Evolutionary conservation across 176 grass and related monocot genomes (phyloP).

Genomic region (Guadua angustifolia): DNA sequence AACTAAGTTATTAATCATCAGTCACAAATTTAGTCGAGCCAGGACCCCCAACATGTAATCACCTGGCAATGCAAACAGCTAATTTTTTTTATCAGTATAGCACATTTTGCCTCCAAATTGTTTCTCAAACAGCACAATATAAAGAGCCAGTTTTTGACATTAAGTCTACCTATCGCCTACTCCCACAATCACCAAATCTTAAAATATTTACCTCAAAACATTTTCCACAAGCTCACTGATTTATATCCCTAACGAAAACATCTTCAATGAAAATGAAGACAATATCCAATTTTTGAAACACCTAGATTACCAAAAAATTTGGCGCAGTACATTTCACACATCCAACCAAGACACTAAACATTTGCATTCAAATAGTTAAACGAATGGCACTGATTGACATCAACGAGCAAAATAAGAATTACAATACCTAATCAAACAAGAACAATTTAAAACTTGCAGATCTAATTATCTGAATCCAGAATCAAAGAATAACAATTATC

Average conservation of each 20-base stretch:
- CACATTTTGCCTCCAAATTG: not conserved
- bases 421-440: not conserved
- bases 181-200: not conserved
- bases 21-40: not conserved
- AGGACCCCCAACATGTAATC: not conserved
- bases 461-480: not conserved
- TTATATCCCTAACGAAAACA: not conserved
- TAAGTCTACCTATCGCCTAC: not conserved
- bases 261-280: not conserved
- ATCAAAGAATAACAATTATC: slow-evolving; percentile 4
- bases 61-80: not conserved
- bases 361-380: not conserved
- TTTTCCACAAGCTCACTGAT: not conserved
- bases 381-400: not conserved
- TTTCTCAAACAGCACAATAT: not conserved
- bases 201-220: not conserved
- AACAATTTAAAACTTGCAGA: not conserved
- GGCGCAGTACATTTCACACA: not conserved
- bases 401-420: not conserved
- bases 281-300: not conserved
- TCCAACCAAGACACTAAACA: not conserved
- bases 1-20: not conserved
- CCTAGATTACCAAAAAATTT: not conserved
- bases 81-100: not conserved
- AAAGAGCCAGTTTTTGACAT: not conserved